Evolutionary conservation across 2,329 filamentous ascomycete species (phyloP).

Genomic region (Monilinia vaccinii-corymbosi): DNA sequence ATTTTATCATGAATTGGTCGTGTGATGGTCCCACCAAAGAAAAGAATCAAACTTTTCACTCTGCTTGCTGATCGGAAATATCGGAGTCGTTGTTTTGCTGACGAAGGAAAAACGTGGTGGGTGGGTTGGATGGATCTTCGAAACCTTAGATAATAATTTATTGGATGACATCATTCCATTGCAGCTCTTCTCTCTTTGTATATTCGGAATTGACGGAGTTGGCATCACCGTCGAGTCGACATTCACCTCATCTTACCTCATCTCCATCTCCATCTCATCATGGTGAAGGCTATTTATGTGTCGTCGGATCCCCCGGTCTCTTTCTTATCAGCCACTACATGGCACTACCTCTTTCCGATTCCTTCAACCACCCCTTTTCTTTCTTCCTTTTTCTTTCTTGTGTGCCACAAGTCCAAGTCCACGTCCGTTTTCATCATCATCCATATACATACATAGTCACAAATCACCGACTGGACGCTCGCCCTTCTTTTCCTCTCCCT

Average conservation of each 20-base stretch:
- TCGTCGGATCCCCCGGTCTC: background rate
- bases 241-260: background rate
- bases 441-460: background rate
- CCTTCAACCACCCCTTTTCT: background rate
- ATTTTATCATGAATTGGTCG: no score
- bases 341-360: background rate
- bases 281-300: background rate
- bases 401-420: background rate
- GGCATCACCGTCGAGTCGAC: background rate
- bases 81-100: no score
- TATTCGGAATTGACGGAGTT: background rate
- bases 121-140: conserved; percentile 5
- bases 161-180: no score
- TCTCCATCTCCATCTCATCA: background rate
- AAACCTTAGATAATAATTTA: no score
- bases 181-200: no score
- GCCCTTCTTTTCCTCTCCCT: background rate
- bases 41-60: background rate
- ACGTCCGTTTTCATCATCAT: conserved; percentile 8
- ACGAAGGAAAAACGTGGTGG: background rate
- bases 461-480: background rate
- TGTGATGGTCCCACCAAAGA: background rate
- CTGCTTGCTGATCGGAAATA: no score
- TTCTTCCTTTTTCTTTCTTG: conserved; percentile 1
- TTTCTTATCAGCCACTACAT: no score